Base-by-base conservation (phyloP, 208 protist species). In the Leptomonas pyrrhocoris region DNA sequence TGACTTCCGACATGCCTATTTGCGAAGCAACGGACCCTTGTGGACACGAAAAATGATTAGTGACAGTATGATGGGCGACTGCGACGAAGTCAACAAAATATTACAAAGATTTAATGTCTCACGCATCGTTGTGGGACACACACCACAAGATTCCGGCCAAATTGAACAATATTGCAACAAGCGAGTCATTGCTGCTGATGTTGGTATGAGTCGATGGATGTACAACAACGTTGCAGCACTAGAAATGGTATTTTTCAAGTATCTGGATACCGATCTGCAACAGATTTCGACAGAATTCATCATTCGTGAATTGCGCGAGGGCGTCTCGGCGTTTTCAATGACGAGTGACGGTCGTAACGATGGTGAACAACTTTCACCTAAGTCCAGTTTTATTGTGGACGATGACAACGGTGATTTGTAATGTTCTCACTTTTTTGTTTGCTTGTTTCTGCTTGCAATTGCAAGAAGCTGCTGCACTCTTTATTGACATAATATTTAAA, bases 91-190 rank as follows among this genome's bases (percentile, higher is more conserved):
- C 13, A 19, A 69, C 49, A 67, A 66, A 23, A 73, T 78, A 3
- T 72, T 90, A 15, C 28, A 60, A 16, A 57, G 60, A 19, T 66
- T 85, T 34, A 73, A 82, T 57, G 83, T 59, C 9, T 49, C 83
- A 27, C 57, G 75, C 38, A 84, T 95, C 54, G 84, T 95, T 49
- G 85, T 95, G 21, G 90, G 90, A 23, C 90, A 95, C 50, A 95
- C 90, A 21, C 80, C 85, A 5, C 77, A 91, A 61, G 56, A 61
- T 0, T 77, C 69, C 13, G 88, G 90, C 0, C 74, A 80, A 46
- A 69, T 95, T 45, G 85, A 79, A 19, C 65, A 74, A 13, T 92
- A 81, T 49, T 95, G 90, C 60, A 66, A 81, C 55, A 84, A 77
- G 42, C 56, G 55, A 42, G 75, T 95, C 15, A 72, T 93, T 67